Base-by-base conservation (phyloP, 75 land plant genomes). In the Pinus taeda region DNA sequence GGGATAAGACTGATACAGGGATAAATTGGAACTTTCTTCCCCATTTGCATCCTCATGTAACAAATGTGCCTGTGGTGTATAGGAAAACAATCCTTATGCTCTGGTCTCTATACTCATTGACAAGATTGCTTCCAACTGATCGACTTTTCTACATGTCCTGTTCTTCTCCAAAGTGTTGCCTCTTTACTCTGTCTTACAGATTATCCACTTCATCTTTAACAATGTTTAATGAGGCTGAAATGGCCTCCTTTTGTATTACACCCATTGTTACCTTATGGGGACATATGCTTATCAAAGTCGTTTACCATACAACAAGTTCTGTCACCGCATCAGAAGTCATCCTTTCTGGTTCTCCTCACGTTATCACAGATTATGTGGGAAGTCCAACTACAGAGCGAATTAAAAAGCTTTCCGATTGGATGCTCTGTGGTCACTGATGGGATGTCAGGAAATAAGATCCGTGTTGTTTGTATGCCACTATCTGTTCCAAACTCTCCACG, bases 321-420 rank as follows among this genome's bases (percentile, higher is more conserved):
- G 91, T 88, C 37, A 87, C 91, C 22, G 87, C 90, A 42, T 73
- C 90, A 1, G 91, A 88, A 76, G 76, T 81, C 17, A 83, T 82
- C 18, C 77, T 85, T 11, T 76, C 87, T 2, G 75, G 86, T 21
- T 83, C 90, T 15, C 88, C 98, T 4, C 76, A 83, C 78, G 89
- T 95, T 18, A 95, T 95, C 24, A 42, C 91, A 14, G 96, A 95
- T 78, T 95, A 95, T 88, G 96, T 95, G 17, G 98, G 96, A 14
- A 95, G 98, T 75, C 96, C 98, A 8, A 80, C 92, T n/a, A 86
- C 96, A 13, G 98, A 93, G 76, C 96, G 49, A 45, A 45, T 45
- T 45, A 45, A 45, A 45, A 45, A 45, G 49, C 8, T 45, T 45
- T 45, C 49, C 6, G 49, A 45, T 45, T 45, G 49, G 49, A 45